Evolutionary conservation across 805 yeast genomes (phyloP).

Genomic region (Candida xiaguanensis): DNA sequence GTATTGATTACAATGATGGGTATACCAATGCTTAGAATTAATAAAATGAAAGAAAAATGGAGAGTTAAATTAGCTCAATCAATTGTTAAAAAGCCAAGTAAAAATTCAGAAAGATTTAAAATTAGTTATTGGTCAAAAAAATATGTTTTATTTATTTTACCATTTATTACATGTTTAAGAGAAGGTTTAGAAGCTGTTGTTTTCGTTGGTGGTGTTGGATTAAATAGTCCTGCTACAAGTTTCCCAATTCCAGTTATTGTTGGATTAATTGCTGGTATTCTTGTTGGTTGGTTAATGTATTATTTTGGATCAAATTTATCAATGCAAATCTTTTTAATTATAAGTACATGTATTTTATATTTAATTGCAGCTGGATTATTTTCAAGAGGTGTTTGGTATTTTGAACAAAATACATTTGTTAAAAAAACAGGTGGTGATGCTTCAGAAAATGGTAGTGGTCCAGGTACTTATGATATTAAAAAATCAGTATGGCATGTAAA

Average conservation of each 20-base stretch:
- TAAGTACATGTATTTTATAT: slow-evolving; percentile 82
- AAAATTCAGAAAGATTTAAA: slow-evolving; percentile 42
- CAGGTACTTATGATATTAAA: slow-evolving; percentile 81
- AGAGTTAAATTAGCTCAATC: slow-evolving; percentile 85
- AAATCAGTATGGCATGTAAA: slow-evolving; percentile 91
- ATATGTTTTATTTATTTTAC: slow-evolving; percentile 81
- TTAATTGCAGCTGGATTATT: slow-evolving; percentile 87
- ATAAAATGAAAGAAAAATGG: slow-evolving; percentile 95
- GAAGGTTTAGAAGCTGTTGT: slow-evolving; percentile 97
- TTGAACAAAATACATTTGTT: slow-evolving; percentile 64
- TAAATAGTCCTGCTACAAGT: slow-evolving; percentile 43
- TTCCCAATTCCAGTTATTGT: slow-evolving; percentile 89
- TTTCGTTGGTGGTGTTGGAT: slow-evolving; percentile 93
- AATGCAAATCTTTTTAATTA: slow-evolving; percentile 75
- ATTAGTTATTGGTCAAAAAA: slow-evolving; percentile 41
- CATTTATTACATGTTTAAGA: slow-evolving; percentile 85
- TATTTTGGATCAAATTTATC: slow-evolving; percentile 76
- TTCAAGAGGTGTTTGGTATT: slow-evolving; percentile 87
- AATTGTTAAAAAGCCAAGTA: slow-evolving; percentile 53
- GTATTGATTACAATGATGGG: slow-evolving; percentile 88
- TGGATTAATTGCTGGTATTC: slow-evolving; percentile 73
- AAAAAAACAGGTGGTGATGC: slow-evolving; percentile 84
- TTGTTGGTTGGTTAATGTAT: slow-evolving; percentile 66
- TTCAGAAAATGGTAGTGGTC: slow-evolving; percentile 83
- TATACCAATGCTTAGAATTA: slow-evolving; percentile 86